phyloP scores from a whole-genome alignment of 1,284 basidiomycete genomes.

The Moniliella sp. region DNA sequence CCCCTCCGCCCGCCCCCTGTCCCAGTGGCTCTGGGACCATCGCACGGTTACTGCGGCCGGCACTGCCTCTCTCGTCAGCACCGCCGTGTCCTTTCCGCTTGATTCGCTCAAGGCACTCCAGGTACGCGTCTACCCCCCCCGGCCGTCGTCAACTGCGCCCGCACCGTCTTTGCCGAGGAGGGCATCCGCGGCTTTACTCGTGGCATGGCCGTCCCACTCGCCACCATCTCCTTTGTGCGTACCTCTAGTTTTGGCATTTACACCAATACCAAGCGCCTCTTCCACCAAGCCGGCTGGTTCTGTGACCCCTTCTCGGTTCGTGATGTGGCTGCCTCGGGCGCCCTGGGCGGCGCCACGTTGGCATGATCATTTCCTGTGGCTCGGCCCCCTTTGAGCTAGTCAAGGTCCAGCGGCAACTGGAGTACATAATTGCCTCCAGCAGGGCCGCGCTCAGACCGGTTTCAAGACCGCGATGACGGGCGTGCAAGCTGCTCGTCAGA shows the following conservation, averaged over 20 bases:
- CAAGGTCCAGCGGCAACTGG: conserved; percentile 63
- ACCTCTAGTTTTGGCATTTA: conserved; percentile 79
- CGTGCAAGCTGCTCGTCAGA: conserved; percentile 22
- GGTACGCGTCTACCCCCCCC: conserved; percentile 23
- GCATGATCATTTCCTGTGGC: conserved; percentile 47
- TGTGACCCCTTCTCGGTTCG: conserved; percentile 5
- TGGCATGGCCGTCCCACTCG: conserved; percentile 64
- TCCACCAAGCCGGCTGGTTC: conserved; percentile 36
- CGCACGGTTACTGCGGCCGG: conserved; percentile 28
- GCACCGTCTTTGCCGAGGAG: conserved; percentile 52
- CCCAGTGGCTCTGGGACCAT: conserved; percentile 4
- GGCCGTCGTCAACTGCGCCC: conserved; percentile 21
- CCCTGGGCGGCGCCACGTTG: conserved; percentile 51
- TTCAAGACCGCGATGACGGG: conserved; percentile 7
- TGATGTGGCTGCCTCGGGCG: conserved; percentile 18
- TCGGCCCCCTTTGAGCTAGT: conserved; percentile 64
- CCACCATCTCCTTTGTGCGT: conserved; percentile 92
- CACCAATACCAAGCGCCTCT: conserved; percentile 60
- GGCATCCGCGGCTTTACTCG: conserved; percentile 75
- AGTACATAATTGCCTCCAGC: conserved; percentile 67
- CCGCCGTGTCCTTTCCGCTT: conserved; percentile 26
- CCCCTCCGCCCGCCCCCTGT: no score
- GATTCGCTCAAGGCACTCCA: conserved; percentile 29
- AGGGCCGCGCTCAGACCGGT: not conserved
- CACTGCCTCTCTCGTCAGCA: conserved; percentile 28